Evolutionary conservation across 108 stramenopile species (phyloP).

Genomic region (Cylindrotheca fusiformis): DNA sequence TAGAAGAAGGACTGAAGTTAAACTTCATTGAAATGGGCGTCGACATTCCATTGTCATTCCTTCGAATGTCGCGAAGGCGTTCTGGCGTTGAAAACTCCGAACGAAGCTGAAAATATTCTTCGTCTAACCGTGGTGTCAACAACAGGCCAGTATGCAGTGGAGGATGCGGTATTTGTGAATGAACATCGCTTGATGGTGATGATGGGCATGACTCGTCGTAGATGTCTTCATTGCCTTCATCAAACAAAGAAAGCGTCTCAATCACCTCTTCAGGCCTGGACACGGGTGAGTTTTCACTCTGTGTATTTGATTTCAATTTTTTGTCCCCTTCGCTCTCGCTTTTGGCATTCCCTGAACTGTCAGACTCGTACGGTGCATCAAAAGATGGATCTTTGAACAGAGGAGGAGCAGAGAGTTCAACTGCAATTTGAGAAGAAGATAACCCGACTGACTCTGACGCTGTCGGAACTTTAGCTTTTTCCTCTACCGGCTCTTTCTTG

Average conservation of each 20-base stretch:
- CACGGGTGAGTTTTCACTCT: background rate
- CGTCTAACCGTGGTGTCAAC: background rate
- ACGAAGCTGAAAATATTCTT: background rate
- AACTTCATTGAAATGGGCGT: background rate
- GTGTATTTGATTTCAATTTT: background rate
- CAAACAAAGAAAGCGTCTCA: too few species aligned
- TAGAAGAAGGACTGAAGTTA: constrained; percentile 1
- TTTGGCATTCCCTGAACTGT: background rate
- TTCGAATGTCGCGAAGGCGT: background rate
- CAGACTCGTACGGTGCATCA: background rate
- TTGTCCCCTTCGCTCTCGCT: background rate
- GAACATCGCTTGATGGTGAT: constrained; percentile 3
- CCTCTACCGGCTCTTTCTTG: background rate
- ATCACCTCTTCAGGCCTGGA: background rate
- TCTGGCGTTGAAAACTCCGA: background rate
- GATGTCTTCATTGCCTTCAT: constrained; percentile 2
- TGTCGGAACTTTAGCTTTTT: background rate
- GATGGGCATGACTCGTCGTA: background rate
- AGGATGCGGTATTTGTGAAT: background rate
- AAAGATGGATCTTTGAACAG: background rate
- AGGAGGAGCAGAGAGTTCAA: background rate
- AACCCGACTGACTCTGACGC: background rate
- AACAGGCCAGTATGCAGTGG: background rate
- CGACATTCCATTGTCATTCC: background rate
- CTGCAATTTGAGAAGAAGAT: background rate